Conservation (phyloP, 2,329 filamentous ascomycete genomes). For the Hypoxylon sp. region DNA sequence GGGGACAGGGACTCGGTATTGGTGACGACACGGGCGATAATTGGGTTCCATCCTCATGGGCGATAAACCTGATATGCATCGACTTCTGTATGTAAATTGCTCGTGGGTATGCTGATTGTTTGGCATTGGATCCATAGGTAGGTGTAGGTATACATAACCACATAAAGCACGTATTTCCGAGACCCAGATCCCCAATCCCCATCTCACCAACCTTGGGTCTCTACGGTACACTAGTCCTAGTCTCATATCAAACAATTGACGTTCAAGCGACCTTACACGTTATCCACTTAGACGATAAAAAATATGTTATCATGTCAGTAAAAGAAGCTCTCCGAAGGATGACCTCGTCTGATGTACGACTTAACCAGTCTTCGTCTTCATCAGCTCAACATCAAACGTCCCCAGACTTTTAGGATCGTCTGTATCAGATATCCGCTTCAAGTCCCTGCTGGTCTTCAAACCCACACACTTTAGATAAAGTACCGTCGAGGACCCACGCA, state of each 20-base stretch:
- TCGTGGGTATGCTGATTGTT: constrained; percentile 25
- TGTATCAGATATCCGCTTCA: constrained; percentile 45
- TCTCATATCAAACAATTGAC: constrained; percentile 32
- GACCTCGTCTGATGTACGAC: constrained; percentile 32
- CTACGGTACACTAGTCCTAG: constrained; percentile 22
- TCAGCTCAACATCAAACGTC: constrained; percentile 36
- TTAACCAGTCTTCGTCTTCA: constrained; percentile 8
- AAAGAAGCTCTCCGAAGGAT: constrained; percentile 13
- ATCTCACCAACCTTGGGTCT: constrained; percentile 30
- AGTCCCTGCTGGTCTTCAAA: constrained; percentile 24
- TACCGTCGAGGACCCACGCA: constrained; percentile 34
- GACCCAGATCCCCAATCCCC: constrained; percentile 18
- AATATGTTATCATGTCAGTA: constrained; percentile 7
- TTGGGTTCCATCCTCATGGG: constrained; percentile 38
- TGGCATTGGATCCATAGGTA: constrained; percentile 13
- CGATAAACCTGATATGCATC: constrained; percentile 33
- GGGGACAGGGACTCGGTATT: constrained; percentile 1
- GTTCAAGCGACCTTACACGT: constrained; percentile 17
- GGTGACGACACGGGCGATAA: constrained; percentile 34
- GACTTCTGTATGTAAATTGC: constrained; percentile 7
- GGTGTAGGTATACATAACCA: constrained; percentile 1
- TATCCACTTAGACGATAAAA: constrained; percentile 23
- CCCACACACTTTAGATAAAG: constrained; percentile 37
- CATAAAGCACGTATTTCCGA: constrained; percentile 35
- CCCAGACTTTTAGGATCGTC: constrained; percentile 40